Percentiles rank a stretch among this genome's conserved stretches.
phyloP scores from a whole-genome alignment of 495 filamentous ascomycete species.

The Annulohypoxylon stygium region DNA sequence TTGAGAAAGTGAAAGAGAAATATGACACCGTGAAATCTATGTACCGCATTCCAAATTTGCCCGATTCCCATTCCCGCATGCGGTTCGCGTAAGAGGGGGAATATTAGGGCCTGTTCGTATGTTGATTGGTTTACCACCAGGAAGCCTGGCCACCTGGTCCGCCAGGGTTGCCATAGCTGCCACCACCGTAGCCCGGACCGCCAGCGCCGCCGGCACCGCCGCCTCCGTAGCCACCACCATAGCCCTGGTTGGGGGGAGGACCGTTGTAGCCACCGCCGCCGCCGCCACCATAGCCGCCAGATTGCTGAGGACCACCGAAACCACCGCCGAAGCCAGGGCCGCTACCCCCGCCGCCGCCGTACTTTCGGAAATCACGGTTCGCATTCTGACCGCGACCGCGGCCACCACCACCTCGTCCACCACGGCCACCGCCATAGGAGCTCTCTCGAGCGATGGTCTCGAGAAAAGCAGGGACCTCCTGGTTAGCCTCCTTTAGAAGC shows the following conservation, averaged over 20 bases:
- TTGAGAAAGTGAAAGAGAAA: slow-evolving; percentile 41
- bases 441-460: slow-evolving; percentile 97
- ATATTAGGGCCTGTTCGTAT: slow-evolving; percentile 20
- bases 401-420: slow-evolving; percentile 78
- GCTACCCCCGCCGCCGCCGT: slow-evolving; percentile 67
- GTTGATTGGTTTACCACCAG: slow-evolving; percentile 84
- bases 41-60: slow-evolving; percentile 43
- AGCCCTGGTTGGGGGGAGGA: slow-evolving; percentile 67
- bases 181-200: slow-evolving; percentile 59
- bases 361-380: slow-evolving; percentile 93
- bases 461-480: slow-evolving; percentile 92
- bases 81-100: slow-evolving; percentile 34
- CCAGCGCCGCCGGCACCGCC: slow-evolving; percentile 55
- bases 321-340: slow-evolving; percentile 56
- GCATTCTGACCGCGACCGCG: slow-evolving; percentile 72
- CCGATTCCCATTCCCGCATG: slow-evolving; percentile 24
- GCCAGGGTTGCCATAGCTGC: slow-evolving; percentile 86
- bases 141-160: slow-evolving; percentile 84
- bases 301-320: slow-evolving; percentile 60
- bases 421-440: slow-evolving; percentile 78
- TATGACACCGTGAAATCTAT: slow-evolving; percentile 48
- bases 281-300: slow-evolving; percentile 58
- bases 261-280: slow-evolving; percentile 65
- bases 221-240: slow-evolving; percentile 59
- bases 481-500: slow-evolving; percentile 96